Conservation (phyloP, 2,329 filamentous ascomycete genomes). For the Neopestalotiopsis rosae region DNA sequence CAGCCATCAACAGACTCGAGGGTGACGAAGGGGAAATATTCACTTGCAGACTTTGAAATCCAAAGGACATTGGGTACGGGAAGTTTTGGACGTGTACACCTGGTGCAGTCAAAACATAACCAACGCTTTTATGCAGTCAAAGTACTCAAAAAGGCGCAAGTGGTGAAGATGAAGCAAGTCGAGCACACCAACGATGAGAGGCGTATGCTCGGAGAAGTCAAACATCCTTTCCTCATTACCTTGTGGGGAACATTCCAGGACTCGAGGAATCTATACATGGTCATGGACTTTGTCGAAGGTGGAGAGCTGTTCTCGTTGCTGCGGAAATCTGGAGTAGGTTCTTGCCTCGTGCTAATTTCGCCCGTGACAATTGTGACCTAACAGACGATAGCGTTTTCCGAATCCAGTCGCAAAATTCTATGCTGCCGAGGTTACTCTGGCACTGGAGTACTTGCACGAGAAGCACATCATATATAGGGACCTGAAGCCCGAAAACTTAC, state of each 20-base stretch:
- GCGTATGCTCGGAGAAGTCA: constrained; percentile 93
- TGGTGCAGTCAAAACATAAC: constrained; percentile 98
- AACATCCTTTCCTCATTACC: constrained; percentile 97
- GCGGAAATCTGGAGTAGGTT: constrained; percentile 84
- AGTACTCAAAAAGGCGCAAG: constrained; percentile 96
- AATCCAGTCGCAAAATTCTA: constrained; percentile 99
- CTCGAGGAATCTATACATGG: constrained; percentile 96
- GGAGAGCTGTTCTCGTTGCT: constrained; percentile 96
- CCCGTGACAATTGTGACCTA: neutral
- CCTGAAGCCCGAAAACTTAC: constrained; percentile 91
- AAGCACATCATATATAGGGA: constrained; percentile 98
- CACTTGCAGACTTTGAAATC: constrained; percentile 86
- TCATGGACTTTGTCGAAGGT: constrained; percentile 99
- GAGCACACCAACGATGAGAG: constrained; percentile 99
- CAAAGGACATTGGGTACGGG: constrained; percentile 93
- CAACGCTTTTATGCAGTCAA: constrained; percentile 98
- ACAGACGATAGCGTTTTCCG: constrained; percentile 79
- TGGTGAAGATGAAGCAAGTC: constrained; percentile 99
- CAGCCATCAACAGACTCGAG: constrained; percentile 49
- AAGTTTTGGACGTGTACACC: constrained; percentile 93
- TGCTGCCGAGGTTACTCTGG: constrained; percentile 93
- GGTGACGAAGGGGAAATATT: constrained; percentile 97
- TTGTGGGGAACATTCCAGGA: constrained; percentile 99
- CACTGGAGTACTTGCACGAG: constrained; percentile 91
- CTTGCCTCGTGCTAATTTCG: neutral